A percentile compares a stretch with the other conserved stretches of the same genome.
These are phyloP conservation scores for Termitomyces sp. DNA, from an alignment of 768 basidiomycete genomes.

Conservation along the genomic window DNA sequence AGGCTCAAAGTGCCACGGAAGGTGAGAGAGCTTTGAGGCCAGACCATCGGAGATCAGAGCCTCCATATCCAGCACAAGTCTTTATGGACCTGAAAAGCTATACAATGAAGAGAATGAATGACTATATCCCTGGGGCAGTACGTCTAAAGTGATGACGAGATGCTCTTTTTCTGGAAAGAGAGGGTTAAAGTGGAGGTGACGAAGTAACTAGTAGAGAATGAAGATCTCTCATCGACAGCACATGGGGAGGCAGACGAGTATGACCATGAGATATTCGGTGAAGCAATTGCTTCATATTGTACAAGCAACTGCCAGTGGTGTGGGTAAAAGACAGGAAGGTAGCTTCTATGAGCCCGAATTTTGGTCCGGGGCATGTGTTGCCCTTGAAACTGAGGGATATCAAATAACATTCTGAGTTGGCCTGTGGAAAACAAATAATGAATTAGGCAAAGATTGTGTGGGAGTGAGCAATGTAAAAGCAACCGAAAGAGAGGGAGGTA, in stretches of 20 bases:
- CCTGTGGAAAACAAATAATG: too few species aligned
- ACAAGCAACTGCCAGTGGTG: neutral
- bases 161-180: neutral
- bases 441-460: too few species aligned
- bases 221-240: neutral
- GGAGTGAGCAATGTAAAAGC: too few species aligned
- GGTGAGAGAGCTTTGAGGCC: slow-evolving; percentile 4
- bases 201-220: neutral
- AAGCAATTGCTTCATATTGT: neutral
- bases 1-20: slow-evolving; percentile 4
- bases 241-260: neutral
- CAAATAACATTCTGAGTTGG: neutral
- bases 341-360: neutral
- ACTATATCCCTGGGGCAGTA: neutral
- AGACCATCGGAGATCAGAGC: slow-evolving; percentile 11
- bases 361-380: neutral
- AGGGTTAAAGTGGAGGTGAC: neutral
- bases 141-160: neutral
- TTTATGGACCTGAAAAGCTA: slow-evolving; percentile 13
- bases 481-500: too few species aligned
- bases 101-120: neutral
- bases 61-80: neutral
- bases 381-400: neutral
- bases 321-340: neutral
- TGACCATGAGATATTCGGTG: neutral